Evolutionary conservation across 495 filamentous ascomycete species (phyloP).

Genomic region (Podospora comata): DNA sequence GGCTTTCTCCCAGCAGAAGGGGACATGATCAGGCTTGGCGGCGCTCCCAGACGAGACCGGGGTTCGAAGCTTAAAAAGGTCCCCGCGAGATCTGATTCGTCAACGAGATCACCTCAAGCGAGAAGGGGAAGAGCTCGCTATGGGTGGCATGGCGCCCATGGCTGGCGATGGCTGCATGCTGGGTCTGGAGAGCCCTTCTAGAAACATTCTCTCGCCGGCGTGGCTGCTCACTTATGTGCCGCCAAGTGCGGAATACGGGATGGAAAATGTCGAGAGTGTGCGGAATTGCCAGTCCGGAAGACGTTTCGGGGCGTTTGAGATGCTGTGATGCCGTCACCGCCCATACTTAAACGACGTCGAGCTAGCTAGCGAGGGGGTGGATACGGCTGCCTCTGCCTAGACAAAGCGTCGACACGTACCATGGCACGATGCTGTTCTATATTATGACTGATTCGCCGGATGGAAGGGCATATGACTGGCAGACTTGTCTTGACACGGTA

Average conservation of each 20-base stretch:
- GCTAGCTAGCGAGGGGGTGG: slow-evolving; percentile 3
- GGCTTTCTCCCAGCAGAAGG: slow-evolving; percentile 14
- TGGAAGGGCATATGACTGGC: slow-evolving; percentile 2
- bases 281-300: neutral
- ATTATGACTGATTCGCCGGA: slow-evolving; percentile 2
- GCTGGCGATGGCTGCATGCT: slow-evolving; percentile 1
- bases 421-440: slow-evolving; percentile 1
- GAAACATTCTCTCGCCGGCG: neutral
- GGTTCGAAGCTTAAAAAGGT: slow-evolving; percentile 27
- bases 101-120: slow-evolving; percentile 4
- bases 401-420: neutral
- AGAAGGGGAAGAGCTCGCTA: neutral
- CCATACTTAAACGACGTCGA: neutral
- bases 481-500: neutral
- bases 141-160: neutral
- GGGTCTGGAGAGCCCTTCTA: neutral
- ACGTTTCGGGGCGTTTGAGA: neutral
- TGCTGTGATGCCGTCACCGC: slow-evolving; percentile 1
- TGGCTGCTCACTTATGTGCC: slow-evolving; percentile 1
- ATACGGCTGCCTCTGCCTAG: slow-evolving; percentile 4
- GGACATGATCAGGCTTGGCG: slow-evolving; percentile 19
- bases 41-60: slow-evolving; percentile 13
- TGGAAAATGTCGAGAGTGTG: neutral
- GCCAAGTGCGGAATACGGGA: slow-evolving; percentile 2
- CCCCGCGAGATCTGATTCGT: slow-evolving; percentile 15